phyloP scores from a whole-genome alignment of 768 basidiomycete species.

The Lactarius evosmus region DNA sequence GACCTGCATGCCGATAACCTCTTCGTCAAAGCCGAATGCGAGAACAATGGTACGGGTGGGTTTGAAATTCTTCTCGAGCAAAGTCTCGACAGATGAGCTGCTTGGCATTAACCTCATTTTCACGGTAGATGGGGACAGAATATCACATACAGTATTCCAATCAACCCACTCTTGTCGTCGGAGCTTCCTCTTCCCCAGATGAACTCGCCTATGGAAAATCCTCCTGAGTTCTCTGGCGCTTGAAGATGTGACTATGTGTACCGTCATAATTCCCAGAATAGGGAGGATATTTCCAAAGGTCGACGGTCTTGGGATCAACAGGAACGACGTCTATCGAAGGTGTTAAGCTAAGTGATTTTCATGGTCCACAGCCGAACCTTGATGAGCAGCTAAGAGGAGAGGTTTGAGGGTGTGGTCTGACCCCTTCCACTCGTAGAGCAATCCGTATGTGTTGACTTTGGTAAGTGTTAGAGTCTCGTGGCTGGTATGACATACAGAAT shows the following conservation, averaged over 20 bases:
- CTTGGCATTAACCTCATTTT: neutral
- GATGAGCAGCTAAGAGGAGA: constrained; percentile 50
- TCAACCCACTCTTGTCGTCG: constrained; percentile 38
- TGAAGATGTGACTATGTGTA: constrained; percentile 18
- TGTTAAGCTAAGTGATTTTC: neutral
- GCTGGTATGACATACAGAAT: constrained; percentile 31
- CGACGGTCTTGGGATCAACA: constrained; percentile 52
- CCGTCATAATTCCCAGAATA: constrained; percentile 64
- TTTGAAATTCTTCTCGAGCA: constrained; percentile 44
- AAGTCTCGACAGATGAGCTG: constrained; percentile 44
- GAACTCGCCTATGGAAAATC: constrained; percentile 27
- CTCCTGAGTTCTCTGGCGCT: neutral
- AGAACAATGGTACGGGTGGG: constrained; percentile 44
- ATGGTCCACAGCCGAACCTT: constrained; percentile 36
- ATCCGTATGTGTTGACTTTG: constrained; percentile 57
- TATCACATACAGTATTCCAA: constrained; percentile 34
- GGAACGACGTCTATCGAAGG: constrained; percentile 59
- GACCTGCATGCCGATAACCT: constrained; percentile 36
- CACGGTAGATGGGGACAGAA: neutral
- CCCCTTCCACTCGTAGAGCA: constrained; percentile 62
- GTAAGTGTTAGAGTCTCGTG: constrained; percentile 50
- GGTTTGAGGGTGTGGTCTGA: constrained; percentile 50
- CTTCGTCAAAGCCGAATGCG: constrained; percentile 52
- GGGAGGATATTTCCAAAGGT: constrained; percentile 58
- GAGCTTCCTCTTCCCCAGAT: constrained; percentile 38